Evolutionary conservation across 257 asterid genomes (phyloP).

Genomic region (Phtheirospermum japonicum): DNA sequence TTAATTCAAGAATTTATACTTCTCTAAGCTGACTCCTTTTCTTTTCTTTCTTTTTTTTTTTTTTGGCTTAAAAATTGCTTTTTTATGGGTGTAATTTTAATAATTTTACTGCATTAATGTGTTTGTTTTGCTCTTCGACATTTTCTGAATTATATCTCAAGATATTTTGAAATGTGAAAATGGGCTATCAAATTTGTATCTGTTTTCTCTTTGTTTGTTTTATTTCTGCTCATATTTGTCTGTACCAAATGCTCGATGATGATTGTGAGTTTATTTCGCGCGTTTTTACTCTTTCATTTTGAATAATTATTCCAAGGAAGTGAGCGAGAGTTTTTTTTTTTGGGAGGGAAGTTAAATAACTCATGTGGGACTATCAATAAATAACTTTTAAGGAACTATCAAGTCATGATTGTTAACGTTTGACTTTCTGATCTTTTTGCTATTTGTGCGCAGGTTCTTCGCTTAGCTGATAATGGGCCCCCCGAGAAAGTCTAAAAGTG

Average conservation of each 20-base stretch:
- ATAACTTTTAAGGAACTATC: slow-evolving; percentile 23
- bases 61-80: neutral
- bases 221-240: slow-evolving; percentile 17
- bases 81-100: slow-evolving; percentile 5
- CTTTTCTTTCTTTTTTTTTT: no score
- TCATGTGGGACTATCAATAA: slow-evolving; percentile 21
- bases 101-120: neutral
- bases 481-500: slow-evolving; percentile 66
- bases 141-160: slow-evolving; percentile 8
- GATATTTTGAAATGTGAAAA: slow-evolving; percentile 16
- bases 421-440: slow-evolving; percentile 20
- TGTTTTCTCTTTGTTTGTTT: neutral
- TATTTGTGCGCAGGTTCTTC: slow-evolving; percentile 17
- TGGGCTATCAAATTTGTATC: slow-evolving; percentile 16
- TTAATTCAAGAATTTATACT: slow-evolving; percentile 1
- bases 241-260: slow-evolving; percentile 16
- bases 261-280: slow-evolving; percentile 12
- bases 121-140: no score
- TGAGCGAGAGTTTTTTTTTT: slow-evolving; percentile 17
- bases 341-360: slow-evolving; percentile 11
- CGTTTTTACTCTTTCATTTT: slow-evolving; percentile 24
- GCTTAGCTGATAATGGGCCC: slow-evolving; percentile 64
- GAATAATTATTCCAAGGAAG: slow-evolving; percentile 16
- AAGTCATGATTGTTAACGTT: slow-evolving; percentile 18
- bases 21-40: no score